These are phyloP conservation scores for Ogataea angusta DNA, from an alignment of 805 yeast species.

Conservation along the genomic window DNA sequence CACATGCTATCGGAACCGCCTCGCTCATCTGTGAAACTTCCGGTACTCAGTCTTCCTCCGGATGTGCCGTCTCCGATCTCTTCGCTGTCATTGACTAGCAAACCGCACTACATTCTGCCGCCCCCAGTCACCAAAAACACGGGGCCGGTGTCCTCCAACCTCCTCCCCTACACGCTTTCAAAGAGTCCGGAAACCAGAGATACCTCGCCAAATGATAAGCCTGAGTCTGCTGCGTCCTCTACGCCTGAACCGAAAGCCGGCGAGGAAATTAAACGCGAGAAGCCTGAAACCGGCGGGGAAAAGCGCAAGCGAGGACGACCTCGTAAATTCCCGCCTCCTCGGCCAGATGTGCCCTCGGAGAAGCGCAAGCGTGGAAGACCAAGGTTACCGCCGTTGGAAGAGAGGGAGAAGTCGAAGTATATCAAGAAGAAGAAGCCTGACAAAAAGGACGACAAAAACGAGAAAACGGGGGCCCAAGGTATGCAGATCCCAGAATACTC, in stretches of 20 bases:
- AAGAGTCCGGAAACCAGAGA: constrained; percentile 1
- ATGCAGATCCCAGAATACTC: neutral
- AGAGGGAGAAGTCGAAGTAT: constrained; percentile 25
- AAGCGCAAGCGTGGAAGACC: constrained; percentile 32
- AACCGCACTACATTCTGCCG: constrained; percentile 16
- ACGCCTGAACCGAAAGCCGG: neutral
- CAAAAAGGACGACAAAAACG: constrained; percentile 4
- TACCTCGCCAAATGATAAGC: neutral
- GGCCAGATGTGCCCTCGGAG: constrained; percentile 3
- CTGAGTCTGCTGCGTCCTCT: neutral
- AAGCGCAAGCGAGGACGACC: constrained; percentile 28
- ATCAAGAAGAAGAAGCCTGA: constrained; percentile 19
- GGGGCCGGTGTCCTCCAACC: constrained; percentile 5
- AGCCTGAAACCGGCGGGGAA: constrained; percentile 5
- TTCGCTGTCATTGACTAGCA: constrained; percentile 9
- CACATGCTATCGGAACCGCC: constrained; percentile 9
- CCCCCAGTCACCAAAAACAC: constrained; percentile 15
- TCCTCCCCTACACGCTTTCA: constrained; percentile 4
- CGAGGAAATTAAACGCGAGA: constrained; percentile 7
- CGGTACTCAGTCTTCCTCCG: constrained; percentile 14
- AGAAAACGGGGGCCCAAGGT: neutral
- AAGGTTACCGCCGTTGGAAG: constrained; percentile 27
- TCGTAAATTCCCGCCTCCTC: constrained; percentile 18
- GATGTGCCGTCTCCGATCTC: constrained; percentile 16
- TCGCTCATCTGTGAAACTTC: constrained; percentile 9